Base-by-base conservation (phyloP, 2,329 filamentous ascomycete species). In the Pseudogymnoascus sp. region DNA sequence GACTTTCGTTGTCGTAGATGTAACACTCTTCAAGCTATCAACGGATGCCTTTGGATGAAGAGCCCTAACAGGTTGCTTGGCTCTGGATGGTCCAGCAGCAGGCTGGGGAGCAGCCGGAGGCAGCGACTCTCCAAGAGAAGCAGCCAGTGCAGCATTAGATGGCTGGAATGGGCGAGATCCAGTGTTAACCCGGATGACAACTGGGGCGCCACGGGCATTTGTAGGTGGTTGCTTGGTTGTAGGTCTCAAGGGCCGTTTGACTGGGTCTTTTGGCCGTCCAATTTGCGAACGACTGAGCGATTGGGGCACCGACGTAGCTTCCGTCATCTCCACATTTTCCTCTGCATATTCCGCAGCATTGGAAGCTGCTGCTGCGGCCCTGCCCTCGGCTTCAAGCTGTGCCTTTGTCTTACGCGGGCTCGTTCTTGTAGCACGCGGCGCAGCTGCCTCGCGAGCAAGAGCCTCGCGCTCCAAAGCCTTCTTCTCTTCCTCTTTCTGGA, bases 151-250 rank as follows among this genome's bases (percentile, higher is more conserved):
- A 50, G 79, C 81, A 63, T 82, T 84, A 1, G 84, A 79, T 9
- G 83, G 81, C 60, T 85, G 81, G 63, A 82, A 81, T 62, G 85
- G 83, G 65, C 86, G 84, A 8, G 84, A 86, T 21, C 82, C 81
- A 60, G 84, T 85, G 66, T 87, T 88, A 63, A 90, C 86, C 62
- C 83, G 83, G 68, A 88, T 92, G 62, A 88, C 84, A 2, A 88
- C 90, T 6, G 86, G 88, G 0, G 83, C 83, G 63, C 86, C 84
- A 71, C 86, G 90, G 0, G 79, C 71, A 70, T 88, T 89, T 9
- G 74, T 66, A 3, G 78, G 66, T 0, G 78, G 69, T 40, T 88
- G 85, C 69, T 87, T 88, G 7, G 78, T 79, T 5, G 57, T 59
- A 1, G 86, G 85, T 67, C 83, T 88, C 3, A 82, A 69, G 0